Base-by-base conservation (phyloP, 306 rosid genomes). In the Quillaja saponaria region DNA sequence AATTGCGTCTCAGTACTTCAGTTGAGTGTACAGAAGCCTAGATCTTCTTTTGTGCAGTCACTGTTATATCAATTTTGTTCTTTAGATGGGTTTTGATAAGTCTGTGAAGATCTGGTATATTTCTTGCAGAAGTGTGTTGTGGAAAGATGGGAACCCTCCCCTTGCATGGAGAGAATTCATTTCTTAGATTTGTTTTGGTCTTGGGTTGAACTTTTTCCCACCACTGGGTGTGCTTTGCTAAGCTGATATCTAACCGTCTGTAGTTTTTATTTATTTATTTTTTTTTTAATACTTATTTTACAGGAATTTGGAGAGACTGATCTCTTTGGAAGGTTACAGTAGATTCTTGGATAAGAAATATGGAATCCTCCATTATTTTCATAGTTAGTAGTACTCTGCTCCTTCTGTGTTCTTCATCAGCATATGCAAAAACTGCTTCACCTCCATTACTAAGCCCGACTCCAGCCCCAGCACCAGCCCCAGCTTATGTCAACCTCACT, bases 391-490 rank as follows among this genome's bases (percentile, higher is more conserved):
- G 65, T 71, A 57, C 71, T 25, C 15, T 84, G 60, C 68, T 88
- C 69, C 84, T 80, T 20, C 54, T 86, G 13, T 72, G 74, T 19
- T 76, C 76, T 41, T 58, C 91, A 38, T 25, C 87, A 17, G 76
- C 90, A 69, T 74, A 66, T 64, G 96, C 87, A 55, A 85, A 81
- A 83, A 81, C 83, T 18, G 81, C 82, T 6, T 72, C 71, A 33
- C 80, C 90, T 31, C 91, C 86, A 5, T 2, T 83, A 3, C 21
- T 60, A 14, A 82, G 63, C 77, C 95, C 90, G 3, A 42, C 8
- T 20, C 73, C 70, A 8, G 95, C 99, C 1, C 99, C 99, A 0
- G 97, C 99, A 0, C 99, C 99, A 0, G 90, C 91, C 4, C 90
- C 86, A 0, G 86, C 64, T 15, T 77, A 34, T 10, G 95, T 92